Evolutionary conservation across 306 rosid species (phyloP).

Genomic region (Psophocarpus tetragonolobus): DNA sequence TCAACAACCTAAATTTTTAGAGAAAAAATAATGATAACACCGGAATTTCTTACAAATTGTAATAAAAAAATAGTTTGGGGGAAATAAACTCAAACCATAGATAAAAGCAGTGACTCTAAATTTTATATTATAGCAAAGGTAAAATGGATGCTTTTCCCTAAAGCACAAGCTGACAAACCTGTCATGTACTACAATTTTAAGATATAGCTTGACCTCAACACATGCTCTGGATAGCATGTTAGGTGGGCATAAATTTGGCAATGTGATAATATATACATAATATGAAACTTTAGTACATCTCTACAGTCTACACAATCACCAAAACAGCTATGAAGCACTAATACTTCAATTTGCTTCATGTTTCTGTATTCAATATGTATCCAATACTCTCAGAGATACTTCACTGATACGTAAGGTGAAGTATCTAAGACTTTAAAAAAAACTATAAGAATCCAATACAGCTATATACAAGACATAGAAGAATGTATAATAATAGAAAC

Average conservation of each 20-base stretch:
- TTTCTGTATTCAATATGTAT: too few species aligned
- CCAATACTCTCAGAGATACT: too few species aligned
- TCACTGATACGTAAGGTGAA: too few species aligned
- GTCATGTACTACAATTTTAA: background rate
- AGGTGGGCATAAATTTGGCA: background rate
- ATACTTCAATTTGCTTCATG: too few species aligned
- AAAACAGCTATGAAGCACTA: too few species aligned
- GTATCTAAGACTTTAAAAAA: too few species aligned
- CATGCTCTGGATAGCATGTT: background rate
- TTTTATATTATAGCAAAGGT: background rate
- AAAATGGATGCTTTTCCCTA: background rate
- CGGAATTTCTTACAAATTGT: conserved; percentile 21
- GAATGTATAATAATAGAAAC: too few species aligned
- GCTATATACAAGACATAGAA: too few species aligned
- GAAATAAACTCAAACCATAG: background rate
- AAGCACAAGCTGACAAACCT: background rate
- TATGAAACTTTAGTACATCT: background rate
- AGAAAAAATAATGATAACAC: conserved; percentile 26
- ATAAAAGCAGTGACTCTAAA: background rate
- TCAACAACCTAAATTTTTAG: conserved; percentile 53
- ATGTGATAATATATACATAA: background rate
- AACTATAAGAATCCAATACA: too few species aligned
- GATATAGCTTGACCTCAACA: background rate
- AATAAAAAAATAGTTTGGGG: background rate
- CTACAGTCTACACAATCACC: background rate